phyloP scores from a whole-genome alignment of 2,329 filamentous ascomycete species.

The Arthrobotrys musiformis region DNA sequence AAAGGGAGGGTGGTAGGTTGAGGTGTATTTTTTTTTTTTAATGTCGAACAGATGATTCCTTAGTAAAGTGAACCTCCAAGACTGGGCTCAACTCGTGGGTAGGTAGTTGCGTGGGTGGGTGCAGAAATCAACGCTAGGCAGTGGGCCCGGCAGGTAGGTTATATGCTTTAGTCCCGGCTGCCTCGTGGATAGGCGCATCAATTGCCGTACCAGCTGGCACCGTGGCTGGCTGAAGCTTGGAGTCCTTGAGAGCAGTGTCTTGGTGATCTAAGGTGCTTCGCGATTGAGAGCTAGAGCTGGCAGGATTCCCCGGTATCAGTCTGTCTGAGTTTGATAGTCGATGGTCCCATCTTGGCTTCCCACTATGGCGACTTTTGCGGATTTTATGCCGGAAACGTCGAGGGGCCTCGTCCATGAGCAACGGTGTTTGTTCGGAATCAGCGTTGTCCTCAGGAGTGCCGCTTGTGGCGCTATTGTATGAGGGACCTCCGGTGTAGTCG shows the following conservation, averaged over 20 bases:
- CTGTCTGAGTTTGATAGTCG: not conserved
- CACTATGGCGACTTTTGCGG: constrained; percentile 3
- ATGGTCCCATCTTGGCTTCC: not conserved
- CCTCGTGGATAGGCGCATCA: not conserved
- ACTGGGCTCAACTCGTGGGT: not conserved
- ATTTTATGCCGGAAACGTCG: constrained; percentile 28
- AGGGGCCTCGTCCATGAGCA: not conserved
- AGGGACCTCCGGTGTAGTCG: not conserved
- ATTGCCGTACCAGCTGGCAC: not conserved
- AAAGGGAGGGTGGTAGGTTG: not conserved
- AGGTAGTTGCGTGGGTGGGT: no score
- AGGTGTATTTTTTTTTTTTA: not conserved
- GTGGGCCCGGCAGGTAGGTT: no score
- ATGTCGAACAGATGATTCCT: not conserved
- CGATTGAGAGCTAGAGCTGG: not conserved
- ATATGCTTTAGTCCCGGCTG: not conserved
- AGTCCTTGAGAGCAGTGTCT: not conserved
- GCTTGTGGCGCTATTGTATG: not conserved
- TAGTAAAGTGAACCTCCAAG: not conserved
- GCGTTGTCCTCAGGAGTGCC: not conserved
- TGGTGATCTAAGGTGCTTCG: not conserved
- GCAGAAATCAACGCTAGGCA: not conserved
- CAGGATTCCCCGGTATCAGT: not conserved
- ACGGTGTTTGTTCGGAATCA: not conserved
- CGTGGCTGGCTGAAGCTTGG: not conserved